Percentiles rank a stretch among this genome's conserved stretches.
Evolutionary conservation across 495 filamentous ascomycete genomes (phyloP).

Genomic region (Hypoxylon trugodes): DNA sequence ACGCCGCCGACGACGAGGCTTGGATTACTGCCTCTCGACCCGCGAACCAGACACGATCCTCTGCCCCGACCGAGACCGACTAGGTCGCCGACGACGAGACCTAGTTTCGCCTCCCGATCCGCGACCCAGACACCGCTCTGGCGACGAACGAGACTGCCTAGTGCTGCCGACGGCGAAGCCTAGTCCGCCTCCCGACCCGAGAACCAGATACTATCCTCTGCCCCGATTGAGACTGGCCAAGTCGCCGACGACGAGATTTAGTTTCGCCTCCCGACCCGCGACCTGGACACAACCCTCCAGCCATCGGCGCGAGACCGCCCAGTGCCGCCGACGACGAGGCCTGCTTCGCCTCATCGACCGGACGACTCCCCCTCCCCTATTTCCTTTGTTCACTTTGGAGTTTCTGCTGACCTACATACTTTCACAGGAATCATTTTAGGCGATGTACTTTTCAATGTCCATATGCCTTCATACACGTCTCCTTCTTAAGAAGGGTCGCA

Average conservation of each 20-base stretch:
- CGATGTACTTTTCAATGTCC: too few relatives aligned
- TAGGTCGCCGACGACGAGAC: not conserved
- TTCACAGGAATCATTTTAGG: not conserved
- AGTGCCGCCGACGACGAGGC: not conserved
- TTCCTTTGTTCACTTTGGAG: not conserved
- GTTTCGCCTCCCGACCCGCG: slow-evolving; percentile 8
- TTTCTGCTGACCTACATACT: not conserved
- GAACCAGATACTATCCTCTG: too few relatives aligned
- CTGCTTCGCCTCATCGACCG: not conserved
- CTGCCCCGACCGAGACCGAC: not conserved
- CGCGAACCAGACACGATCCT: not conserved
- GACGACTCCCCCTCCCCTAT: not conserved
- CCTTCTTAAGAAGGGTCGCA: too few relatives aligned
- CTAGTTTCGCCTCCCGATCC: not conserved
- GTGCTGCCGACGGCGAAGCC: not conserved
- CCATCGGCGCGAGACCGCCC: not conserved
- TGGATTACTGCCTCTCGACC: not conserved
- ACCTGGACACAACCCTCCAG: not conserved
- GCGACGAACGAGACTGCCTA: not conserved
- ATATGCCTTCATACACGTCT: too few relatives aligned
- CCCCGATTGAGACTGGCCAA: slow-evolving; percentile 3
- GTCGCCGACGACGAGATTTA: not conserved
- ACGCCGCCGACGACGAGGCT: slow-evolving; percentile 1
- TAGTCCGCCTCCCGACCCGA: too few relatives aligned
- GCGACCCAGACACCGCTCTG: not conserved